phyloP scores from a whole-genome alignment of 2,329 filamentous ascomycete genomes.

The Colletotrichum trifolii region DNA sequence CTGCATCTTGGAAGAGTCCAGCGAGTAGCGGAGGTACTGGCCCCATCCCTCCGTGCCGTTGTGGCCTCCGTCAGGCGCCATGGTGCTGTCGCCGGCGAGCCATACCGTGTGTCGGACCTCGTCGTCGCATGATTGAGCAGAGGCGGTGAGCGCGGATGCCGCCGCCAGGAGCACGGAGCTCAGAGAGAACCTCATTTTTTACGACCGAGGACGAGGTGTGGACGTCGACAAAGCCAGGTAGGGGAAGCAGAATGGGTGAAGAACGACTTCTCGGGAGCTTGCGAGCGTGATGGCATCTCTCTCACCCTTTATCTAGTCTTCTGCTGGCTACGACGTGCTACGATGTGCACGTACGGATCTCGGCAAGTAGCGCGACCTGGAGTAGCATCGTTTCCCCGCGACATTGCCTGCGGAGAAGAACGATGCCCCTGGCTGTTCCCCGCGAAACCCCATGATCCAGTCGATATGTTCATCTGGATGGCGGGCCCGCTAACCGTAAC shows the following conservation, averaged over 20 bases:
- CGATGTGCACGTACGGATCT: slow-evolving; percentile 11
- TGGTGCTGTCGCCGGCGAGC: slow-evolving; percentile 71
- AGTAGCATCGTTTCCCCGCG: slow-evolving; percentile 11
- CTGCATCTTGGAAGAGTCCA: slow-evolving; percentile 40
- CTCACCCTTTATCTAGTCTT: not conserved
- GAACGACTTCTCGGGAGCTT: not conserved
- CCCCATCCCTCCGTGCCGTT: slow-evolving; percentile 69
- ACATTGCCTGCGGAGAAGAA: slow-evolving; percentile 11
- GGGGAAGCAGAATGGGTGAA: rapidly evolving
- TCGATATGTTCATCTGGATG: not conserved
- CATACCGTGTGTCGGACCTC: slow-evolving; percentile 55
- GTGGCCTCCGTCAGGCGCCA: slow-evolving; percentile 58
- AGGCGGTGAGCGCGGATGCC: slow-evolving; percentile 1
- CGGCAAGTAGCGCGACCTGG: slow-evolving; percentile 11
- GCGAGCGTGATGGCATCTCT: not conserved
- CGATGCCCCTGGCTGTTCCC: slow-evolving; percentile 18
- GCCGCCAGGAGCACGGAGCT: slow-evolving; percentile 8
- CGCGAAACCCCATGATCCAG: slow-evolving; percentile 1
- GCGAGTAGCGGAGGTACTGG: slow-evolving; percentile 65
- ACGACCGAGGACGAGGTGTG: not conserved
- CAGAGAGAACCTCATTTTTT: slow-evolving; percentile 6
- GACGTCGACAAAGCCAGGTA: not conserved
- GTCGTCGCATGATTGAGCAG: slow-evolving; percentile 7
- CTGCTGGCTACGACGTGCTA: too few relatives aligned
- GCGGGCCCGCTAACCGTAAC: slow-evolving; percentile 30